Evolutionary conservation across 768 basidiomycete genomes (phyloP), one percentile per base, ranked within the genome.

Genomic region (Termitomyces sp.): DNA sequence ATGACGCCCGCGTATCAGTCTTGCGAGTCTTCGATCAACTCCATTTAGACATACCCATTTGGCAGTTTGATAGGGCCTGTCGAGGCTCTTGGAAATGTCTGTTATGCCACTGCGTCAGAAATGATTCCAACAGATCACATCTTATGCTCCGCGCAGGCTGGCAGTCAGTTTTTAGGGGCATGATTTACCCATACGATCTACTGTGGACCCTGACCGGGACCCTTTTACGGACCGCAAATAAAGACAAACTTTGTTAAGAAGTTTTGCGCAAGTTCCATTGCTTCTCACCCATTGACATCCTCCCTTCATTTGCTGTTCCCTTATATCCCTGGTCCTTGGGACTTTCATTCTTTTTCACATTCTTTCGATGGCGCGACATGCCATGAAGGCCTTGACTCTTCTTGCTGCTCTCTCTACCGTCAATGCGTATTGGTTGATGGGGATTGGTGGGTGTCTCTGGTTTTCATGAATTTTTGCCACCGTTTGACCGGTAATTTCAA

Each of bases 361-460:
- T 59, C 59, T 57, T 59, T 56, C 64, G 51, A 68, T 64, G 61
- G 61, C 60, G 49, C 59, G 43, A 27, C 53, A 58, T 59, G 61
- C 59, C 59, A 72, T 71, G 70, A 72, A 68, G 59, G 55, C 64
- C 60, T 58, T 71, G 62, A 53, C 72, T 32, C 56, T 73, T 41
- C 57, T 71, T 56, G 65, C 68, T 26, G 68, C 65, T 46, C 61
- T 73, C 27, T 64, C 71, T 49, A 68, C 70, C 37, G 71, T 70
- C 46, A 69, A 75, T 61, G 77, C 75, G 4, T 80, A 78, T 62
- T 79, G 76, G 75, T 70, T 80, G 46, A 76, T 77, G 74, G 78
- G 74, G 9, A 61, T 68, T 22, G 70, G 78, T 77, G 32, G 22
- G 76, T 27, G 39, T 18, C 46, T 9, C 27, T 50, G 29, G 57